Conservation (phyloP, 2,329 filamentous ascomycete genomes). For the Colletotrichum gigasporum region DNA sequence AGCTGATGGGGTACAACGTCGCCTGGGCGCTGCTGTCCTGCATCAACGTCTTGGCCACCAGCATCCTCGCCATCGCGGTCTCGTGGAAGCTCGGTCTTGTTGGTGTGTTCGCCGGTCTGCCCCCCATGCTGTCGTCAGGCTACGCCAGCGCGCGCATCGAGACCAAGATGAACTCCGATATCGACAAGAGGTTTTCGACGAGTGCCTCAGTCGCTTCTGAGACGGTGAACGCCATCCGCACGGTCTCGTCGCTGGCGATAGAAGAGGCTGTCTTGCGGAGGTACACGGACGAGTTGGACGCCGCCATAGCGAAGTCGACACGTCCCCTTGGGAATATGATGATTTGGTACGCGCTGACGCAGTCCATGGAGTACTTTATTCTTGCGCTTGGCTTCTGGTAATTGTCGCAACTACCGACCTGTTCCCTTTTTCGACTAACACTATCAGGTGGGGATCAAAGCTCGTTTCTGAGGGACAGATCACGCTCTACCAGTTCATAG, state of each 20-base stretch:
- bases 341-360: conserved; percentile 37
- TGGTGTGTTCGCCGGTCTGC: conserved; percentile 51
- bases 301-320: conserved; percentile 10
- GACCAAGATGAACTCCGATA: conserved; percentile 46
- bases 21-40: conserved; percentile 51
- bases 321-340: conserved; percentile 1
- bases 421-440: neutral
- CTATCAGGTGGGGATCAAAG: conserved; percentile 10
- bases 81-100: conserved; percentile 58
- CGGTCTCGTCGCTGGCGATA: conserved; percentile 50
- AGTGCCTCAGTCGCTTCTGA: conserved; percentile 57
- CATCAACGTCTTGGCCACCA: conserved; percentile 49
- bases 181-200: conserved; percentile 45
- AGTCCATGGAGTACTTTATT: conserved; percentile 42
- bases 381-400: conserved; percentile 49
- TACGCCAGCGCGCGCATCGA: conserved; percentile 54
- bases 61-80: conserved; percentile 49
- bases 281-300: conserved; percentile 45
- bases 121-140: conserved; percentile 50
- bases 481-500: conserved; percentile 33
- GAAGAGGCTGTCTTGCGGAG: conserved; percentile 37
- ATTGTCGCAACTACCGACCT: neutral
- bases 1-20: conserved; percentile 55
- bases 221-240: conserved; percentile 54
- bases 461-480: conserved; percentile 26